Conservation (phyloP, 129 eudicot species). For the Daucus carota region DH1_v3.0 NC_030389.2:23954501-23955000, state of each 20-base stretch:
- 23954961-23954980: background rate
- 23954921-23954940: background rate
- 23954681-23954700: background rate
- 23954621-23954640: conserved; percentile 68
- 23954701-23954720: too few relatives aligned
- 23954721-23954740: background rate
- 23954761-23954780: background rate
- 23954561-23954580: conserved; percentile 45
- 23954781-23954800: conserved; percentile 61
- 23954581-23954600: conserved; percentile 59
- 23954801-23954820: conserved; percentile 63
- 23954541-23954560: conserved; percentile 39
- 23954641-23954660: conserved; percentile 65
- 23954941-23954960: background rate
- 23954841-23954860: conserved; percentile 58
- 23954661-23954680: conserved; percentile 15
- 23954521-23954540: conserved; percentile 34
- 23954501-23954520: conserved; percentile 47
- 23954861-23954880: conserved; percentile 57
- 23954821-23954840: conserved; percentile 52
- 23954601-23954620: conserved; percentile 66
- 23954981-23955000: background rate
- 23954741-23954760: background rate
- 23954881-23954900: conserved; percentile 49
- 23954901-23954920: background rate